Percentiles rank a stretch among this genome's conserved stretches.
These are phyloP conservation scores for Ceratocystis colombiana DNA, from an alignment of 2,329 filamentous ascomycete genomes.

Conservation along the genomic window DNA sequence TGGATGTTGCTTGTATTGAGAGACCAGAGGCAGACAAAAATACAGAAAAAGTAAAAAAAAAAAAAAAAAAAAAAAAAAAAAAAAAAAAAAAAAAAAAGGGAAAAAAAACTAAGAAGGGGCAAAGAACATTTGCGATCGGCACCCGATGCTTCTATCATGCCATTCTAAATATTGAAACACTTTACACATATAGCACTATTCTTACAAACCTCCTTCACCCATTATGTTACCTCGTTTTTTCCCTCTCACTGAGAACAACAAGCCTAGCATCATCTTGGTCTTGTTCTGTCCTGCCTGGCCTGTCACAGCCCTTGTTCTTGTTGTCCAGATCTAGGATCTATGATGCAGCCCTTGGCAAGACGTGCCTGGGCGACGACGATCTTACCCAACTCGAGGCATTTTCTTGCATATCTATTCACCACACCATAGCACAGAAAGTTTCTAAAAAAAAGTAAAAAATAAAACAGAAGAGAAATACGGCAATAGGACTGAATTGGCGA, in stretches of 20 bases:
- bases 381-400: background rate
- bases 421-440: background rate
- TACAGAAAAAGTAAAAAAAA: background rate
- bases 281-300: background rate
- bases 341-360: background rate
- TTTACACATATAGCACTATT: too few relatives aligned
- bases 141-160: background rate
- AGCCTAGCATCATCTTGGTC: background rate
- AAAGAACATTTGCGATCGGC: background rate
- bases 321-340: background rate
- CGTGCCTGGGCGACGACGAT: background rate
- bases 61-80: background rate
- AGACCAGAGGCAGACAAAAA: background rate
- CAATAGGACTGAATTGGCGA: background rate
- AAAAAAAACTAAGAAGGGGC: background rate
- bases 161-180: too few relatives aligned
- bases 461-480: background rate
- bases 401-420: background rate
- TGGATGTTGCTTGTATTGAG: background rate
- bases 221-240: background rate
- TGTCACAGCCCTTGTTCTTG: background rate
- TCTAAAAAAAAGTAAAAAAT: background rate
- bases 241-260: too few relatives aligned
- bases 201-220: background rate
- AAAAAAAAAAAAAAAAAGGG: background rate